Evolutionary conservation across 495 filamentous ascomycete species (phyloP), one percentile per base, ranked within the genome.

Genomic region (Hyaloscypha hepaticicola): DNA sequence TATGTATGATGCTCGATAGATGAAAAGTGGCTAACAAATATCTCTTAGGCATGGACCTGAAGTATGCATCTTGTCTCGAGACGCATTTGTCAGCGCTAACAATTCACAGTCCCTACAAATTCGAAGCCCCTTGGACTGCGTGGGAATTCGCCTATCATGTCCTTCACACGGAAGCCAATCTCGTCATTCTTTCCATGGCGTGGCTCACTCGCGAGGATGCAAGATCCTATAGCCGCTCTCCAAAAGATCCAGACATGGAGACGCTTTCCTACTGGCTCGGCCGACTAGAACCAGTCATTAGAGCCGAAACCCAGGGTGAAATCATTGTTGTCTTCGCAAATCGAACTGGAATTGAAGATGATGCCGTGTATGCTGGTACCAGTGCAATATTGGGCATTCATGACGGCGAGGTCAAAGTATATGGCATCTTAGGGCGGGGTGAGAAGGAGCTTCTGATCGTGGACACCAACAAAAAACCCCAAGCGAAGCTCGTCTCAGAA

Each of bases 191-290:
- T 25, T 85, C 85, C 19, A 97, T 97, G 90, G 93, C 95, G 0
- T 99, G 93, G 93, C 77, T 94, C 45, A 90, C 89, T 4, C 71
- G 76, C 58, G 70, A 86, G 74, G 55, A 83, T 76, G 48, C 81
- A 74, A 48, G 72, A 80, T n/a, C 75, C 51, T 77, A 74, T 69
- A 66, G 75, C 58, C 66, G 69, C 75, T 64, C 69, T 73, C 76
- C 74, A 29, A 55, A 78, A 61, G 79, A 88, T 65, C 90, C 92
- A 9, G 92, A 97, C 65, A 70, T 72, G 66, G 85, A 91, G 59
- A 96, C 92, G 0, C 80, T 97, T 61, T 84, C 85, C 25, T 99
- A 97, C 76, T 99, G 95, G 95, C 77, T 96, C n/a, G 85, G 87
- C 67, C 80, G 94, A 50, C 79, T 97, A 48, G 83, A 87, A 70